Evolutionary conservation across 345 rosid species (phyloP), one percentile per base, ranked within the genome.

Genomic region (Durio zibethinus): DNA sequence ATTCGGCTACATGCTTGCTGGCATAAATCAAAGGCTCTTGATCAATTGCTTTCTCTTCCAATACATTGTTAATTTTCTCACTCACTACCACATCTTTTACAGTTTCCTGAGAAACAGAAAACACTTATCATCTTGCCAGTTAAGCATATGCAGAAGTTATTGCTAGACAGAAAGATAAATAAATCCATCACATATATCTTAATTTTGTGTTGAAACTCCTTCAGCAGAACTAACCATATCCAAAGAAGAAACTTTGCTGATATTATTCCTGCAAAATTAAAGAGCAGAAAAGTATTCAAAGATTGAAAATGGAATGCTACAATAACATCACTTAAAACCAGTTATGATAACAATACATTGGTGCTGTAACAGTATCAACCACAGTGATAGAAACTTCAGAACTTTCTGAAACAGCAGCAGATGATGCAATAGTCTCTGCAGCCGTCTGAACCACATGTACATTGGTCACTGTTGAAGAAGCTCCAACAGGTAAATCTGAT

Each of bases 41-140:
- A 69, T 80, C 86, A 80, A 83, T 80, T 56, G 83, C 67, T 84
- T 89, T 93, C 82, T 87, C 97, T 84, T 92, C 94, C 33, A 75
- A 57, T 62, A 81, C 76, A 81, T 72, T 82, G 69, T 76, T 82
- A 78, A 75, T 80, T 62, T 78, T 88, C 81, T 88, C 92, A 80
- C 79, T 77, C 70, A 70, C 83, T 75, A 80, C 73, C 70, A 61
- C 83, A 59, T 76, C 87, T 74, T 83, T 88, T 80, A 66, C 80
- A 10, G 84, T 82, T 82, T 86, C 91, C 93, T 91, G 86, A 4
- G 35, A 77, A 31, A 38, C 27, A 86, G 12, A 59, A 61, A 54
- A 43, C 70, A 75, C 31, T 16, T 7, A 78, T 80, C 63, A 78
- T 56, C 66, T 66, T 56, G 42, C 69, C 16, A 18, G 10, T 38